Percentiles rank a stretch among this genome's conserved stretches.
phyloP scores from a whole-genome alignment of 352 stramenopile species.

The Thalassiosira ordinaria region DNA sequence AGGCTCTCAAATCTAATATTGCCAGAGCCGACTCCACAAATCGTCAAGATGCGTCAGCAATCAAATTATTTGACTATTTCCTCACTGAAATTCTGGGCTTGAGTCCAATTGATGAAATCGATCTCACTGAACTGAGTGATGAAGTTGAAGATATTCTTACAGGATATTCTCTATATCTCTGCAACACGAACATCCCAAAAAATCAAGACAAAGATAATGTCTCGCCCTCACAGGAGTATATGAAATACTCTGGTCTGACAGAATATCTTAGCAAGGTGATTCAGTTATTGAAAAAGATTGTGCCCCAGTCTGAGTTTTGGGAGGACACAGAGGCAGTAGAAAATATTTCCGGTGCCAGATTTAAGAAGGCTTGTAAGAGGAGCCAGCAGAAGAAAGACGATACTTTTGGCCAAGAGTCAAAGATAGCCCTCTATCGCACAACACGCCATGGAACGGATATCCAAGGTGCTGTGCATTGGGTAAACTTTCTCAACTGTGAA shows the following conservation, averaged over 20 bases:
- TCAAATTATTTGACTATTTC: too few relatives aligned
- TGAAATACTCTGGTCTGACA: slow-evolving; percentile 4
- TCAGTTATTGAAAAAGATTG: slow-evolving; percentile 14
- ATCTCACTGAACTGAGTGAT: too few relatives aligned
- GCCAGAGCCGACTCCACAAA: too few relatives aligned
- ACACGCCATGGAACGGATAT: neutral
- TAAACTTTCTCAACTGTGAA: slow-evolving; percentile 7
- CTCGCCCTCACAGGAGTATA: neutral
- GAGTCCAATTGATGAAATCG: too few relatives aligned
- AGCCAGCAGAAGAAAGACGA: slow-evolving; percentile 15
- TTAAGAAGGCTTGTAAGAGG: slow-evolving; percentile 24
- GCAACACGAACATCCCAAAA: slow-evolving; percentile 16
- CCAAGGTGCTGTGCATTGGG: slow-evolving; percentile 3
- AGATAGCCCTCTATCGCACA: slow-evolving; percentile 17
- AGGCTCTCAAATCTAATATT: too few relatives aligned
- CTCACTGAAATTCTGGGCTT: too few relatives aligned
- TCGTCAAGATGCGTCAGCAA: too few relatives aligned
- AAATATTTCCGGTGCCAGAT: slow-evolving; percentile 11
- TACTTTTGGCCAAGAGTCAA: slow-evolving; percentile 35
- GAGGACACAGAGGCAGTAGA: neutral
- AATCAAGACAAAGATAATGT: slow-evolving; percentile 5
- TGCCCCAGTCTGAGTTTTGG: slow-evolving; percentile 5
- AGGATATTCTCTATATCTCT: slow-evolving; percentile 8
- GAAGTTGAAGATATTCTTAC: slow-evolving; percentile 5
- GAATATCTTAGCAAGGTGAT: slow-evolving; percentile 27